Evolutionary conservation across 192 early-diverging fungal species (phyloP), one percentile per base, ranked within the genome.

Genomic region (Glomus cerebriforme): DNA sequence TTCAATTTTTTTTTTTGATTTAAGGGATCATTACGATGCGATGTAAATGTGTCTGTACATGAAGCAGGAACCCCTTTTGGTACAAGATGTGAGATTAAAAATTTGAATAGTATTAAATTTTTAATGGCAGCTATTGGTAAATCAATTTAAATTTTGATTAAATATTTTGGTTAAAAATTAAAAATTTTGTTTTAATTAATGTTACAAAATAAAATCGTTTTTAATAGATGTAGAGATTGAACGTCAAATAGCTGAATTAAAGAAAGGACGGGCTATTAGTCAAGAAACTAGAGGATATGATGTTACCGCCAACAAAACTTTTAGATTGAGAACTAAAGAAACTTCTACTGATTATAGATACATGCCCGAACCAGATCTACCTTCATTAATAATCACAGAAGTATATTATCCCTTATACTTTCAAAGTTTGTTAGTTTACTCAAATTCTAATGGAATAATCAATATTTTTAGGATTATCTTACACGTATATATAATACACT

Each of bases 21-120:
- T 29, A 60, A 93, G 85, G 96, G 97, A 1, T 94, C 94, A 7
- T 88, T 95, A 84, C 87, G 97, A 32, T 96, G 94, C 68, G 97
- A 98, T 85, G 93, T 97, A 65, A 98, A 98, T 76, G 93, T 98
- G 9, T 97, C 95, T 2, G 95, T 97, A 7, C 90, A 88, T 64
- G 78, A 85, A 54, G 74, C 78, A 8, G 84, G 83, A 19, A 82
- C 84, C 47, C 81, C 87, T 0, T 91, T 88, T 66, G 92, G 92
- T 10, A 86, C 86, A 9, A 85, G 92, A 6, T 93, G 92, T 77
- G 94, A 95, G 75, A 80, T 95, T 31, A 95, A 95, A 70, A 95
- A 95, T 78, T 78, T 95, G 27, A 94, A 94, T 78, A 93, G 92
- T 62, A 81, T 95, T 13, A 90, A 89, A 66, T 86, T 89, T 12